These are phyloP conservation scores for Mycena alexandri DNA, from an alignment of 768 basidiomycete species.

Conservation along the genomic window DNA sequence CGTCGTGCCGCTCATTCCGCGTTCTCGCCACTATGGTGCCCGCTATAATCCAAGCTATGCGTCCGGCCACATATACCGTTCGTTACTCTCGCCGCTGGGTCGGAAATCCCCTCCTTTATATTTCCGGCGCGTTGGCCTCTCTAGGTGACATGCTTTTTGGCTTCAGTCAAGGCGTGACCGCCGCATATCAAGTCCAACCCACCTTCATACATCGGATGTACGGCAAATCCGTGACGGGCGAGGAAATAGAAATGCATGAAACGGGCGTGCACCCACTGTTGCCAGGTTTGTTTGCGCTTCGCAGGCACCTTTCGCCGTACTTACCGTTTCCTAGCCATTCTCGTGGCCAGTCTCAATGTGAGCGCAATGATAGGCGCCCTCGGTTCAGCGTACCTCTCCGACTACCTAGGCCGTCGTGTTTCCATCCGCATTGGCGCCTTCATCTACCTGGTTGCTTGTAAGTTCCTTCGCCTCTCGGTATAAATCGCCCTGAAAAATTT, in stretches of 20 bases:
- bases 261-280: slow-evolving; percentile 61
- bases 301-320: not conserved
- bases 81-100: slow-evolving; percentile 68
- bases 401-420: slow-evolving; percentile 62
- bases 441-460: slow-evolving; percentile 60
- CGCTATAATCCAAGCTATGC: slow-evolving; percentile 29
- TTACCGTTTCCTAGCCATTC: slow-evolving; percentile 53
- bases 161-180: slow-evolving; percentile 65
- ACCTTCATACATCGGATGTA: slow-evolving; percentile 65
- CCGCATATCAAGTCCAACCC: slow-evolving; percentile 64
- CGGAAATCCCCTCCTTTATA: slow-evolving; percentile 63
- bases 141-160: slow-evolving; percentile 71
- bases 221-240: slow-evolving; percentile 56
- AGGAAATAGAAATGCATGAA: slow-evolving; percentile 55
- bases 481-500: not conserved
- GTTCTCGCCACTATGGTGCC: slow-evolving; percentile 56
- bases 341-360: slow-evolving; percentile 64
- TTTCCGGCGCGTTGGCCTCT: slow-evolving; percentile 64
- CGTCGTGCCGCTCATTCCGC: too few species aligned
- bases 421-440: slow-evolving; percentile 63
- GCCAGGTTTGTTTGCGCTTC: slow-evolving; percentile 51
- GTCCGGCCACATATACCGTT: slow-evolving; percentile 50
- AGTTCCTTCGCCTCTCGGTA: not conserved
- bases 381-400: slow-evolving; percentile 63
- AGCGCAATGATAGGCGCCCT: slow-evolving; percentile 64